Conservation (phyloP, 1,139 yeast species). For the Citeromyces hawaiiensis region DNA sequence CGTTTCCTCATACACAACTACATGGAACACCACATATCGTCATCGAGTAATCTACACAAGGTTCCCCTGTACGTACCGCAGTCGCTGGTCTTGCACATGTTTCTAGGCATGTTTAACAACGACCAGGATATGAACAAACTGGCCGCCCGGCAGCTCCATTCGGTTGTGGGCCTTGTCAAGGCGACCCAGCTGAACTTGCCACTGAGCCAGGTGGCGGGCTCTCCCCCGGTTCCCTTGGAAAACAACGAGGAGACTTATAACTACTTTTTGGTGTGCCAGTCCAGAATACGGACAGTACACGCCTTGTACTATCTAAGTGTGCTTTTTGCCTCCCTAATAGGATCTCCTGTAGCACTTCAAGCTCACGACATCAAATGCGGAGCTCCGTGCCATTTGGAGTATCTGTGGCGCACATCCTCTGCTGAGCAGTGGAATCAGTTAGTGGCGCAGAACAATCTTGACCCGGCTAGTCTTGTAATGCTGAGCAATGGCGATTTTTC, state of each 20-base stretch:
- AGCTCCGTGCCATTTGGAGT: slow-evolving; percentile 55
- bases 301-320: slow-evolving; percentile 64
- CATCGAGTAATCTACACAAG: slow-evolving; percentile 28
- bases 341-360: slow-evolving; percentile 41
- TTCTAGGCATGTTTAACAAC: slow-evolving; percentile 72
- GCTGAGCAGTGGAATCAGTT: slow-evolving; percentile 43
- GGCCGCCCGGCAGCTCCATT: slow-evolving; percentile 63
- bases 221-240: slow-evolving; percentile 32
- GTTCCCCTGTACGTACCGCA: slow-evolving; percentile 89
- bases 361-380: slow-evolving; percentile 63
- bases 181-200: slow-evolving; percentile 68
- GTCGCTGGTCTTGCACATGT: slow-evolving; percentile 66
- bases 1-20: slow-evolving; percentile 67
- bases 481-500: slow-evolving; percentile 44
- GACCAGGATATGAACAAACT: slow-evolving; percentile 61
- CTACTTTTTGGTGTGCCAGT: slow-evolving; percentile 69
- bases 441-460: slow-evolving; percentile 20
- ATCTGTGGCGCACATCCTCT: slow-evolving; percentile 52
- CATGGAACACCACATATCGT: slow-evolving; percentile 44
- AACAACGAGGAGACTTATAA: slow-evolving; percentile 36
- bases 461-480: slow-evolving; percentile 36
- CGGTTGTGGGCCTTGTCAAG: slow-evolving; percentile 67
- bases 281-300: slow-evolving; percentile 77
- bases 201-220: slow-evolving; percentile 43
- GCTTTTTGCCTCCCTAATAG: slow-evolving; percentile 54